These are phyloP conservation scores for Pythium pyrilobum DNA, from an alignment of 352 stramenopile species.

Conservation along the genomic window DNA sequence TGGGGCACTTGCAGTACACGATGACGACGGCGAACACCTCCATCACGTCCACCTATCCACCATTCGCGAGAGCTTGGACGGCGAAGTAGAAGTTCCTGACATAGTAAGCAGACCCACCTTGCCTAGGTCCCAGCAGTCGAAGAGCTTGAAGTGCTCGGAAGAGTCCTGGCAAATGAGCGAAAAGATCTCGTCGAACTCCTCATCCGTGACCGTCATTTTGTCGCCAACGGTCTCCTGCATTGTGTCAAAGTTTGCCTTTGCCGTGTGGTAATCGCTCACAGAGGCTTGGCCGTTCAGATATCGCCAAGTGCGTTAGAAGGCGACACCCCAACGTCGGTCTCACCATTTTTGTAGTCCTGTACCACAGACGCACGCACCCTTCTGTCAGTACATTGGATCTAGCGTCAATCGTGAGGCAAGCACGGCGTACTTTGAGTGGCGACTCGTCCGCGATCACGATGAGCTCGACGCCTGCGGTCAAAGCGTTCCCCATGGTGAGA, in stretches of 20 bases:
- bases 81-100: not conserved
- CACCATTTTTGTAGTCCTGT: constrained; percentile 28
- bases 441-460: constrained; percentile 22
- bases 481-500: constrained; percentile 18
- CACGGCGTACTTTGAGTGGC: constrained; percentile 2
- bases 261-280: constrained; percentile 35
- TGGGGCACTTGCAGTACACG: constrained; percentile 57
- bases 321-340: too few species aligned
- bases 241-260: constrained; percentile 58
- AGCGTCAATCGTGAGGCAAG: not conserved
- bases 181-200: constrained; percentile 79
- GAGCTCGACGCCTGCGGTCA: constrained; percentile 17
- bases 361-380: not conserved
- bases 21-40: constrained; percentile 75
- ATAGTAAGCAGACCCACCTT: too few species aligned
- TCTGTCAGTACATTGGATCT: not conserved
- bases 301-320: too few species aligned
- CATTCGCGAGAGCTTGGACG: not conserved
- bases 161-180: constrained; percentile 68
- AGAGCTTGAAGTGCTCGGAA: constrained; percentile 62
- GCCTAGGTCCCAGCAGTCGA: constrained; percentile 50
- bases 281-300: too few species aligned
- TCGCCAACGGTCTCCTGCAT: constrained; percentile 60
- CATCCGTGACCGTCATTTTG: constrained; percentile 67
- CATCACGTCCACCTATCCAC: constrained; percentile 66